phyloP scores from a whole-genome alignment of 139 green algal species.

The Zygnema circumcarinatum region DNA sequence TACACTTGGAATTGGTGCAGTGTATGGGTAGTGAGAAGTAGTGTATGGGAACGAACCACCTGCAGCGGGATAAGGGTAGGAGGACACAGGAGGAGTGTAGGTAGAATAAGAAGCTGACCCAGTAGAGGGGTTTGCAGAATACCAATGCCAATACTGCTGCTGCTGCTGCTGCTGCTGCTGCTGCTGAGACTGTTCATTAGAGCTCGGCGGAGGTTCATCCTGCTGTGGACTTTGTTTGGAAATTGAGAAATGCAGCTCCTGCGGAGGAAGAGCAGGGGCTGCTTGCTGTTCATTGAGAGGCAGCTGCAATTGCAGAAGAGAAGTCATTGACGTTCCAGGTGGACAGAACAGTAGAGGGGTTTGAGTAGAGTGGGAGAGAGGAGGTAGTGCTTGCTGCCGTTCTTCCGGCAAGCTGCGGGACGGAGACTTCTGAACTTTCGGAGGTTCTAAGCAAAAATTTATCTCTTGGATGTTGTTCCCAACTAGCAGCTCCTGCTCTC shows the following conservation, averaged over 20 bases:
- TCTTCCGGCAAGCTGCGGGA: background rate
- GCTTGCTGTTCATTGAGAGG: background rate
- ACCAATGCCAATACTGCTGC: background rate
- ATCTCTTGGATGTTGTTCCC: no score
- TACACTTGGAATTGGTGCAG: background rate
- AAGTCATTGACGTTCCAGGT: background rate
- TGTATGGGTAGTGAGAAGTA: background rate
- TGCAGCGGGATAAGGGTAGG: background rate
- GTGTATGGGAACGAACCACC: background rate
- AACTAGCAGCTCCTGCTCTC: no score
- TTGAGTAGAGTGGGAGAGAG: background rate
- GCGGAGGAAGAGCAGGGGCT: background rate
- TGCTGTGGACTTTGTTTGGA: background rate
- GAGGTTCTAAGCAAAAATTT: no score
- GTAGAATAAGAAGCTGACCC: background rate
- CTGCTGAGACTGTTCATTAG: background rate
- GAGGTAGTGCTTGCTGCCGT: background rate
- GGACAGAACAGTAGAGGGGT: background rate
- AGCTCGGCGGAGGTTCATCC: background rate
- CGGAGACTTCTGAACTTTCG: no score
- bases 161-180: background rate
- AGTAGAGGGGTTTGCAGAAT: background rate
- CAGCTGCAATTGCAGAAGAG: background rate
- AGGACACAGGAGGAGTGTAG: background rate
- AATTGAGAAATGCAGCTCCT: background rate